Conservation (phyloP, 2,329 filamentous ascomycete species). For the Epichloe coenophiala region DNA sequence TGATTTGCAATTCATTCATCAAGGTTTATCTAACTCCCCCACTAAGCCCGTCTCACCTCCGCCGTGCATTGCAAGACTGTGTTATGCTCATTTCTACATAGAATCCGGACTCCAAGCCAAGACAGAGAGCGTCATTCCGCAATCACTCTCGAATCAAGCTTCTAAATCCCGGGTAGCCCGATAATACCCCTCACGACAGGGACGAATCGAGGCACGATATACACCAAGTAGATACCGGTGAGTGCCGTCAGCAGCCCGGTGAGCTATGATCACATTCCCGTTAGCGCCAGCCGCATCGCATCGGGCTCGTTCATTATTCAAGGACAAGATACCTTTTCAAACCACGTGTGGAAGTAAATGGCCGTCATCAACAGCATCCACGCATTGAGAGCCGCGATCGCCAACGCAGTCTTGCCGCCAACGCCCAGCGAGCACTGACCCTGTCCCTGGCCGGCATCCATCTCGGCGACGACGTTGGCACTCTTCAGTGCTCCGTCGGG, state of each 20-base stretch:
- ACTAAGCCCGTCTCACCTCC: no score
- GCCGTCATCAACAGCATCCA: constrained; percentile 99
- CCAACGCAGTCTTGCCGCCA: constrained; percentile 42
- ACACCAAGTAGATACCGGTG: constrained; percentile 33
- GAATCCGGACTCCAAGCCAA: no score
- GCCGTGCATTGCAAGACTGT: no score
- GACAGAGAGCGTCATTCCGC: no score
- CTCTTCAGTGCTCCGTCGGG: constrained; percentile 51
- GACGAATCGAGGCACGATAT: constrained; percentile 37
- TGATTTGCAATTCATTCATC: no score
- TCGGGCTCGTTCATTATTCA: not conserved
- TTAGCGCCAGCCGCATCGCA: constrained; percentile 13
- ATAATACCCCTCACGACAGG: constrained; percentile 31
- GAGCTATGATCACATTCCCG: constrained; percentile 25
- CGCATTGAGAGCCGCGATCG: constrained; percentile 56
- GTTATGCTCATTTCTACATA: no score
- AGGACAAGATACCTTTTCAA: constrained; percentile 62
- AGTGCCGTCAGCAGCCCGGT: constrained; percentile 39
- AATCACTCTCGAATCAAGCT: no score
- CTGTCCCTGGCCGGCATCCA: constrained; percentile 11
- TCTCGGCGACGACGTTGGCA: constrained; percentile 33
- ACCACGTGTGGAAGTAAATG: constrained; percentile 97
- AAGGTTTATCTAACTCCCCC: no score
- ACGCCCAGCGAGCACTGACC: constrained; percentile 25
- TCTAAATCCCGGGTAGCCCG: constrained; percentile 30